phyloP scores from a whole-genome alignment of 2,329 filamentous ascomycete genomes.

The Blumeriella jaapii region DNA sequence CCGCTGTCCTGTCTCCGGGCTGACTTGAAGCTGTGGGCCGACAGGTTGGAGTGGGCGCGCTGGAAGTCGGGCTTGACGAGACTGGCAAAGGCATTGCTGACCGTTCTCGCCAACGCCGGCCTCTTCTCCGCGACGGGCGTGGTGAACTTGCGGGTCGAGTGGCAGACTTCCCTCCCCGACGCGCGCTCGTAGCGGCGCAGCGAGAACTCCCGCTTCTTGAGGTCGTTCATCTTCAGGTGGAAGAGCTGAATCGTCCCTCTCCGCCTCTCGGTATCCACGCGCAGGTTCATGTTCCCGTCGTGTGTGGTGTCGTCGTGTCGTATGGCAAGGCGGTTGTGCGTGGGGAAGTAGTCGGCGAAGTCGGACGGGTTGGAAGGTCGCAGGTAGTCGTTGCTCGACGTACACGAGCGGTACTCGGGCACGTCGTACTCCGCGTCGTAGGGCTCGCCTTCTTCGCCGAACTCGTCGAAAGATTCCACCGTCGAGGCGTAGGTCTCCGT shows the following conservation, averaged over 20 bases:
- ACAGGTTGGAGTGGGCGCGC: conserved; percentile 18
- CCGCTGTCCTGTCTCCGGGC: conserved; percentile 37
- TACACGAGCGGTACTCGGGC: conserved; percentile 40
- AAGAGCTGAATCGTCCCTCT: conserved; percentile 68
- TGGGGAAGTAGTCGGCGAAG: conserved; percentile 80
- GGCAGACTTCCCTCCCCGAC: conserved; percentile 87
- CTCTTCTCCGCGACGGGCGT: conserved; percentile 36
- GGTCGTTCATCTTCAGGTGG: conserved; percentile 88
- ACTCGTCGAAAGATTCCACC: conserved; percentile 43
- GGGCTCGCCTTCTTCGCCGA: conserved; percentile 38
- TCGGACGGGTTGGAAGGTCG: conserved; percentile 69
- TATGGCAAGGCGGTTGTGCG: conserved; percentile 67
- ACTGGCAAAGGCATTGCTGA: conserved; percentile 40
- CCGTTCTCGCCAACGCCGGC: conserved; percentile 37
- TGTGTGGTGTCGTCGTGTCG: conserved; percentile 81
- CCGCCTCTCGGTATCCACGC: conserved; percentile 62
- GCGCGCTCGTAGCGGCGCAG: conserved; percentile 84
- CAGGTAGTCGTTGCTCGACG: conserved; percentile 45
- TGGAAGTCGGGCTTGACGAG: conserved; percentile 39
- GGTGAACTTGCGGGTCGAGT: conserved; percentile 60
- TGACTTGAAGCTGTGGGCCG: conserved; percentile 13
- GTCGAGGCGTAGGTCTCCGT: conserved; percentile 71
- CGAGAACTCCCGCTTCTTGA: conserved; percentile 78
- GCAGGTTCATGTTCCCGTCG: conserved; percentile 94
- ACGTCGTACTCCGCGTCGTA: conserved; percentile 27